Evolutionary conservation across 179 eudicot species (phyloP).

Genomic region (Kewa caespitosa): DNA sequence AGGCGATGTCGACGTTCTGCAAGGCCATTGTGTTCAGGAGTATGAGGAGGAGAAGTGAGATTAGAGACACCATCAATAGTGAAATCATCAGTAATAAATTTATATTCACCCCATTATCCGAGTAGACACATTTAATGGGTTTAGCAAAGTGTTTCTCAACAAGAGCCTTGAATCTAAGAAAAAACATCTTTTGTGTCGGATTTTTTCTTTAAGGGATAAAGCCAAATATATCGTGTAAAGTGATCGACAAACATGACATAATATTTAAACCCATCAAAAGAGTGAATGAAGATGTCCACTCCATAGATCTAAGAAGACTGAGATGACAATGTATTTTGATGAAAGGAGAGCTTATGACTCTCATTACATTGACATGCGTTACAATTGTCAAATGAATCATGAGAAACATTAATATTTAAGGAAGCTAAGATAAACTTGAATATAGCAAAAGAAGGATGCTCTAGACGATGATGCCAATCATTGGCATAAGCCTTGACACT

Average conservation of each 20-base stretch:
- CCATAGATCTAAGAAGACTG: neutral
- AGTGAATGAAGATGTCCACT: neutral
- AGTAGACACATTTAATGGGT: neutral
- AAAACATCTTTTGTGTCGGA: too few relatives aligned
- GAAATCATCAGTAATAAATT: neutral
- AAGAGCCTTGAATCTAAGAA: neutral
- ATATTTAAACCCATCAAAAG: neutral
- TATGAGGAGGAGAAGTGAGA: neutral
- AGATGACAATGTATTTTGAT: neutral
- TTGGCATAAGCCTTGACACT: neutral
- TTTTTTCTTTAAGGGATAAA: too few relatives aligned
- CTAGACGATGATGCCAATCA: neutral
- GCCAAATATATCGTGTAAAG: too few relatives aligned
- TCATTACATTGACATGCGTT: neutral
- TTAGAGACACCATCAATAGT: neutral
- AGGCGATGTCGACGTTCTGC: neutral
- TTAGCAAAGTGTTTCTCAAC: neutral
- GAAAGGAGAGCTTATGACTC: neutral
- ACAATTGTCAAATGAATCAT: neutral
- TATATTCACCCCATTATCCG: neutral
- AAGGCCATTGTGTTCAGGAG: neutral
- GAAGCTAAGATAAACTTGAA: neutral
- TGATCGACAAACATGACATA: too few relatives aligned
- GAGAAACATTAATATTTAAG: neutral
- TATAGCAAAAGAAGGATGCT: neutral